Evolutionary conservation across 108 stramenopile species (phyloP), one percentile per base, ranked within the genome.

Genomic region (Heterococcus sp.): DNA sequence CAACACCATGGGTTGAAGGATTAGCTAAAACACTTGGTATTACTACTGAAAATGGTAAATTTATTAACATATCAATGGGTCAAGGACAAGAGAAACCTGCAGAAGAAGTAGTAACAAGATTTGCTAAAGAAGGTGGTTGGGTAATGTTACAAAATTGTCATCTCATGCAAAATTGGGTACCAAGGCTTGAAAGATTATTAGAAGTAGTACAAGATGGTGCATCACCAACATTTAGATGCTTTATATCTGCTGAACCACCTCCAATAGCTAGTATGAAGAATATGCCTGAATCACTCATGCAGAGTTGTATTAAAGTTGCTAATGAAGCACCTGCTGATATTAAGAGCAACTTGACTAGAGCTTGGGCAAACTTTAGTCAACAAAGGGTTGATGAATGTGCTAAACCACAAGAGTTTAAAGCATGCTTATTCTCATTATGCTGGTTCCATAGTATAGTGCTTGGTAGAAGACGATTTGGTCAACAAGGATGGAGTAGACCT

Each of bases 1-100:
- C 92, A 2, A 89, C 91, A 0, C 75, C 84, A 0, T 89, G 89
- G 90, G 91, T 93, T 32, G 91, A 92, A 71, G 83, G 69, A 37
- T 82, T 93, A 3, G 92, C 90, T n/a, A 66, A 66, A 69, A 75
- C 88, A 71, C 82, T 88, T 65, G 86, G 79, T n/a, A 83, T 91
- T 35, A 88, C 75, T 8, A 65, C 64, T 5, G 85, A 76, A 30
- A 82, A 72, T 36, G 91, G 87, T 32, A 81, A 75, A 31, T 91
- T 91, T 74, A 39, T 71, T 35, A 89, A 90, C 70, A 89, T 90
- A 30, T 84, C 75, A 35, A 88, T 91, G 77, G 90, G 90, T 31
- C 90, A 91, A 69, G 90, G 90, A 58, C 89, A 91, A 68, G 90
- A 91, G 76, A 30, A 32, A 3, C 74, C 81, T 30, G 89, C 89